A percentile compares a stretch with the other conserved stretches of the same genome.
Conservation (phyloP, 768 basidiomycete genomes). For the Coprinopsis cinerea region DNA sequence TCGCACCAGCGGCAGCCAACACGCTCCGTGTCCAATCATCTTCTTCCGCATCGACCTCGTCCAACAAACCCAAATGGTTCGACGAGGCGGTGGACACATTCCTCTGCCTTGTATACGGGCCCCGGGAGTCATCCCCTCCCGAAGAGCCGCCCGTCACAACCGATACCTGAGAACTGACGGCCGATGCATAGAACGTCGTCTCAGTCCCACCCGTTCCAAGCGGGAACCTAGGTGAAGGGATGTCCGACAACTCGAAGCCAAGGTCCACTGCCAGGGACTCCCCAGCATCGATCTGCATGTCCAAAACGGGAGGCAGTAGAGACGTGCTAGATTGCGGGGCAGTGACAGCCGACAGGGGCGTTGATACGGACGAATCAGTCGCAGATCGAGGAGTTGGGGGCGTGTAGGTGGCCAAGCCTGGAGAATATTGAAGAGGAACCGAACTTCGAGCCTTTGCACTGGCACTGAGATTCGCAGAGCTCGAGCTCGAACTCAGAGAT, state of each 20-base stretch:
- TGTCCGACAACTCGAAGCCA: slow-evolving; percentile 26
- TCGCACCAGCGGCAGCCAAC: slow-evolving; percentile 58
- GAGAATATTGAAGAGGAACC: slow-evolving; percentile 7
- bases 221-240: background rate
- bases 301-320: slow-evolving; percentile 50
- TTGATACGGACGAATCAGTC: slow-evolving; percentile 46
- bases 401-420: slow-evolving; percentile 14
- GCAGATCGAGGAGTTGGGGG: slow-evolving; percentile 30
- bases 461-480: background rate
- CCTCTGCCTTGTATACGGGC: slow-evolving; percentile 15
- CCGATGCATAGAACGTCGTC: slow-evolving; percentile 13
- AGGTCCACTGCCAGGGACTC: slow-evolving; percentile 39
- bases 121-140: slow-evolving; percentile 9
- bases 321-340: slow-evolving; percentile 41
- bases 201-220: slow-evolving; percentile 14
- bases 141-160: background rate
- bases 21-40: slow-evolving; percentile 76
- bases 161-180: slow-evolving; percentile 19
- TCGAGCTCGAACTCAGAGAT: slow-evolving; percentile 15
- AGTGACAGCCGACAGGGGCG: slow-evolving; percentile 49
- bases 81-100: slow-evolving; percentile 30
- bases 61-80: slow-evolving; percentile 42
- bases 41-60: slow-evolving; percentile 38
- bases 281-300: slow-evolving; percentile 53
- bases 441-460: background rate